phyloP scores from a whole-genome alignment of 208 protist species.

The Kentomonas sorsogonicus region DNA sequence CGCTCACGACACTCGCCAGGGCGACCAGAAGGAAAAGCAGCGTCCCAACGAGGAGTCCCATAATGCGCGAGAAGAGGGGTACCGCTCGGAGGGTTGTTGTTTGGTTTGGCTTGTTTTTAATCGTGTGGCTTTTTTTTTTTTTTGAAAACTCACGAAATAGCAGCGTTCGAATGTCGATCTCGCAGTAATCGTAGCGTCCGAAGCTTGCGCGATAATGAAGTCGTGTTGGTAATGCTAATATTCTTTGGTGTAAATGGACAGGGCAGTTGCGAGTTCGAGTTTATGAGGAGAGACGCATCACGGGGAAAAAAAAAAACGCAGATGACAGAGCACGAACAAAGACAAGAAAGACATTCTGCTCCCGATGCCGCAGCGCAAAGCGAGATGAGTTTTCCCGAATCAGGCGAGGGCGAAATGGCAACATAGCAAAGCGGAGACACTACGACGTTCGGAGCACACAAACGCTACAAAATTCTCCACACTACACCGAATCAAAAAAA shows the following conservation, averaged over 20 bases:
- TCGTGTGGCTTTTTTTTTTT: slow-evolving; percentile 4
- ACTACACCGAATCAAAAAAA: slow-evolving; percentile 1
- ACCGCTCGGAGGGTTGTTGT: too few species aligned
- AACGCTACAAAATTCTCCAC: too few species aligned
- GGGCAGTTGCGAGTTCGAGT: not conserved
- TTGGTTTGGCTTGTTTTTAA: not conserved
- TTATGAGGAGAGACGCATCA: slow-evolving; percentile 2
- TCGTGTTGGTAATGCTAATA: not conserved
- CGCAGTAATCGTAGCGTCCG: too few species aligned
- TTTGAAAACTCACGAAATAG: not conserved
- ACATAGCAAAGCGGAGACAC: not conserved
- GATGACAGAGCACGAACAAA: too few species aligned
- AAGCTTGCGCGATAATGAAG: too few species aligned
- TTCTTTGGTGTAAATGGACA: too few species aligned
- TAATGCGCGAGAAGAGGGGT: slow-evolving; percentile 16
- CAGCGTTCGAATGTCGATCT: too few species aligned
- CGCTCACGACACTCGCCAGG: slow-evolving; percentile 38
- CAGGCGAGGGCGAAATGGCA: not conserved
- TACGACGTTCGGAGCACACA: too few species aligned
- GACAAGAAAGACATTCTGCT: not conserved
- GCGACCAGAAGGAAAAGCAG: slow-evolving; percentile 63
- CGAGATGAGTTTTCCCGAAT: not conserved
- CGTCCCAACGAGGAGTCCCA: slow-evolving; percentile 72
- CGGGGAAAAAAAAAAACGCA: not conserved
- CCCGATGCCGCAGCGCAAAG: not conserved